Evolutionary conservation across 2,329 filamentous ascomycete genomes (phyloP).

Genomic region (Ceratocystis variospora): DNA sequence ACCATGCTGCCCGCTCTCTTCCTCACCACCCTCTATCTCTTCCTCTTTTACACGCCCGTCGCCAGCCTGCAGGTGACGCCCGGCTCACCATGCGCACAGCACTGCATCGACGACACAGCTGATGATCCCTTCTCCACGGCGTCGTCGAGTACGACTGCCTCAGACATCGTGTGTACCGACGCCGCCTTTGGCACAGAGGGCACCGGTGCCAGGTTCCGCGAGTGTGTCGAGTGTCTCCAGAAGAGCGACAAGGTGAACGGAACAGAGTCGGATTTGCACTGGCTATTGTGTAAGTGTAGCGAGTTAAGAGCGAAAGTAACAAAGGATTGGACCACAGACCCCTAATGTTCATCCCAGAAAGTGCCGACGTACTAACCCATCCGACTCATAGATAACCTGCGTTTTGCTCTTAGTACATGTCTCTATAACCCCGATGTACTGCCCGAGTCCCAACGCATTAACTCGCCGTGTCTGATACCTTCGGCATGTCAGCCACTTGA

Average conservation of each 20-base stretch:
- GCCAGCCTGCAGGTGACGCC: slow-evolving; percentile 35
- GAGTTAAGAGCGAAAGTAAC: neutral
- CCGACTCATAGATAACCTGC: slow-evolving; percentile 33
- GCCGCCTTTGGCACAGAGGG: slow-evolving; percentile 28
- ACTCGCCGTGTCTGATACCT: slow-evolving; percentile 33
- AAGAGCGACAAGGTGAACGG: slow-evolving; percentile 31
- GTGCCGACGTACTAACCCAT: neutral
- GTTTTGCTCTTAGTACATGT: slow-evolving; percentile 36
- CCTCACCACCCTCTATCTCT: neutral
- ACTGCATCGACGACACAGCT: slow-evolving; percentile 32
- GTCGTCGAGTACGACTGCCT: slow-evolving; percentile 31
- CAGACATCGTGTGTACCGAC: slow-evolving; percentile 37
- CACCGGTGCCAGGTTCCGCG: slow-evolving; percentile 34
- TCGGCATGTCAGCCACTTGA: slow-evolving; percentile 31
- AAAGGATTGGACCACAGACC: neutral
- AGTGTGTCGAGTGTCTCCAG: slow-evolving; percentile 35
- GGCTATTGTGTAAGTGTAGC: slow-evolving; percentile 34
- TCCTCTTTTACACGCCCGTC: neutral
- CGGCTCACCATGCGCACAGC: slow-evolving; percentile 36
- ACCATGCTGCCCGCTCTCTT: neutral
- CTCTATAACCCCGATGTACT: slow-evolving; percentile 29
- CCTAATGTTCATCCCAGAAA: no score
- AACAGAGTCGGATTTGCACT: slow-evolving; percentile 31
- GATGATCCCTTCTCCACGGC: slow-evolving; percentile 26
- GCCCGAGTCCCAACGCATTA: slow-evolving; percentile 24